Percentiles rank a stretch among this genome's conserved stretches.
Evolutionary conservation across 2,329 filamentous ascomycete species (phyloP).

Genomic region (Fusarium sp.): DNA sequence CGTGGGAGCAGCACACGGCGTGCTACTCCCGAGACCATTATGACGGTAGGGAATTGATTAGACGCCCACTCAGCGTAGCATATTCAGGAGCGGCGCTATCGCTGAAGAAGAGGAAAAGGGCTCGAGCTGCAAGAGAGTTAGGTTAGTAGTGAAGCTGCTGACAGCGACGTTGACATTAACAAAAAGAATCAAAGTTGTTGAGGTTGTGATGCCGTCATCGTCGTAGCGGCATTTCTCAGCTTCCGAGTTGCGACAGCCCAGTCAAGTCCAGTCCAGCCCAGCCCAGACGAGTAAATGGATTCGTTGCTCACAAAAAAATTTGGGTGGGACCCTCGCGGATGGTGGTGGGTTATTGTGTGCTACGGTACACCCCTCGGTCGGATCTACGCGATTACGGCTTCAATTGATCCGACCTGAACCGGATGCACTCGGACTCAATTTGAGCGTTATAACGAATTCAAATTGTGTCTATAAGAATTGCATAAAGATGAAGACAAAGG

Average conservation of each 20-base stretch:
- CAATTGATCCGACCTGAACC: slow-evolving; percentile 39
- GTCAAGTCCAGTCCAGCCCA: neutral
- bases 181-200: slow-evolving; percentile 37
- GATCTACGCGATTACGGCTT: slow-evolving; percentile 34
- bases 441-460: slow-evolving; percentile 8
- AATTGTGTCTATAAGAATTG: neutral
- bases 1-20: slow-evolving; percentile 64
- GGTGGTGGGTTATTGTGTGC: slow-evolving; percentile 16
- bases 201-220: slow-evolving; percentile 52
- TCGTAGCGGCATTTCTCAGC: slow-evolving; percentile 51
- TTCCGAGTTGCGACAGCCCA: slow-evolving; percentile 45
- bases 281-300: slow-evolving; percentile 6
- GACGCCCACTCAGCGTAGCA: slow-evolving; percentile 46
- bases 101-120: slow-evolving; percentile 12
- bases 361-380: slow-evolving; percentile 32
- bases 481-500: neutral
- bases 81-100: slow-evolving; percentile 46
- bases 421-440: slow-evolving; percentile 26
- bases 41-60: slow-evolving; percentile 48
- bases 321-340: slow-evolving; percentile 40
- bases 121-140: slow-evolving; percentile 5
- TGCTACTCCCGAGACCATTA: slow-evolving; percentile 64
- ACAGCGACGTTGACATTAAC: slow-evolving; percentile 27
- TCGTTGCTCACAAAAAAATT: slow-evolving; percentile 32
- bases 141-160: slow-evolving; percentile 19